phyloP scores from a whole-genome alignment of 164 flowering plant genomes.

The Piper longum region DNA sequence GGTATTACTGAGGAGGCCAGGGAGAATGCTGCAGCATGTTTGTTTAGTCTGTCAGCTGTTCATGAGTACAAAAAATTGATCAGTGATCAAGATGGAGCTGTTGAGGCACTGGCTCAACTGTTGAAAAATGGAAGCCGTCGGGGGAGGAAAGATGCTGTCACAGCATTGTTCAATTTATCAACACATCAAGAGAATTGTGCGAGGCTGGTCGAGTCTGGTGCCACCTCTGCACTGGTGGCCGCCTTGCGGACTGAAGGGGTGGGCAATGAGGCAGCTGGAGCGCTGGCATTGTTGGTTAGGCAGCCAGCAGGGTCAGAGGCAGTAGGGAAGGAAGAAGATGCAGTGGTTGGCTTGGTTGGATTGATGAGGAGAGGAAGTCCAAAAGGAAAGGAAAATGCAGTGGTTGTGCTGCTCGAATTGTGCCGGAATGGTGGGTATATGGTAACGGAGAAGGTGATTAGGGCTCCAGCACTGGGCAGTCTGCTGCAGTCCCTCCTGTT shows the following conservation, averaged over 20 bases:
- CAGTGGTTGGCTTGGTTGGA: slow-evolving; percentile 53
- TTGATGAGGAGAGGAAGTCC: slow-evolving; percentile 86
- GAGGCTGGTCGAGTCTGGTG: slow-evolving; percentile 66
- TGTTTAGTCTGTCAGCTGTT: slow-evolving; percentile 88
- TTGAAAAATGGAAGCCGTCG: slow-evolving; percentile 50
- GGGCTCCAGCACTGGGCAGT: slow-evolving; percentile 61
- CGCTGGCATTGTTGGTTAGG: slow-evolving; percentile 68
- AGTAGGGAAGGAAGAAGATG: slow-evolving; percentile 51
- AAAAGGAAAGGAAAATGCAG: slow-evolving; percentile 82
- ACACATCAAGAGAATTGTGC: slow-evolving; percentile 57
- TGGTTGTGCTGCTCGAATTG: slow-evolving; percentile 62
- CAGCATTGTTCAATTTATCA: slow-evolving; percentile 75
- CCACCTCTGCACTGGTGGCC: slow-evolving; percentile 42
- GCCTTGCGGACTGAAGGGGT: slow-evolving; percentile 60
- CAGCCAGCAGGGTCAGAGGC: slow-evolving; percentile 65
- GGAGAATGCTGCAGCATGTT: slow-evolving; percentile 94
- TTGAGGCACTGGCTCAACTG: slow-evolving; percentile 54
- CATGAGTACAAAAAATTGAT: slow-evolving; percentile 76
- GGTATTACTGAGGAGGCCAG: slow-evolving; percentile 19
- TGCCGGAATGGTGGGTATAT: slow-evolving; percentile 25
- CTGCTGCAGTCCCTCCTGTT: slow-evolving; percentile 53
- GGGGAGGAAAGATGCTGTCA: slow-evolving; percentile 82
- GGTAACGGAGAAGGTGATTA: slow-evolving; percentile 43
- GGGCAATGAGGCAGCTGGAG: slow-evolving; percentile 87
- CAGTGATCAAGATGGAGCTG: slow-evolving; percentile 55